Evolutionary conservation across 2,329 filamentous ascomycete species (phyloP).

Genomic region (Pyricularia sp.): DNA sequence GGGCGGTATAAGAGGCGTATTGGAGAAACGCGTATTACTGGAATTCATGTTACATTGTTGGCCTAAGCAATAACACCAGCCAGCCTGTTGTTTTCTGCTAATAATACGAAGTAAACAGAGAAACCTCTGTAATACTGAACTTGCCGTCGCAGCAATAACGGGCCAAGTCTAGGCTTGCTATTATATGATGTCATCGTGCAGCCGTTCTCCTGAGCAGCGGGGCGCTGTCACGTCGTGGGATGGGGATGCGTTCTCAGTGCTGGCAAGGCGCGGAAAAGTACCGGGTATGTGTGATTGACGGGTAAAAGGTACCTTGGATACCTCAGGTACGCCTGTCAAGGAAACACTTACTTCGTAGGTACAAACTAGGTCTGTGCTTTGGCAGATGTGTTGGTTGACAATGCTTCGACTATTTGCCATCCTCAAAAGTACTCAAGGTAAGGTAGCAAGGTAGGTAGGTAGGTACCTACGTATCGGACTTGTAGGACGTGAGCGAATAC

Average conservation of each 20-base stretch:
- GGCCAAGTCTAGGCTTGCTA: neutral
- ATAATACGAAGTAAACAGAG: neutral
- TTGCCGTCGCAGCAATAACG: neutral
- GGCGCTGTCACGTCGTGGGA: neutral
- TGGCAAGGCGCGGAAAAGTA: neutral
- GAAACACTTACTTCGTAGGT: neutral
- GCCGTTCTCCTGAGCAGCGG: neutral
- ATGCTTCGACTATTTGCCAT: no score
- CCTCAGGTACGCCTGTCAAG: neutral
- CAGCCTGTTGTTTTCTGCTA: neutral
- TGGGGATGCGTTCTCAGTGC: neutral
- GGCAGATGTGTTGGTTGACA: no score
- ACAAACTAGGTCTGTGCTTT: neutral
- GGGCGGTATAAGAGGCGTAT: neutral
- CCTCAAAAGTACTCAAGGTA: neutral
- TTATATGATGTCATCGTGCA: neutral
- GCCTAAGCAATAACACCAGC: neutral
- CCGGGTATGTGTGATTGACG: neutral
- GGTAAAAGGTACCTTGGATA: neutral
- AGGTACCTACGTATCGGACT: no score
- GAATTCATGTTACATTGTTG: neutral
- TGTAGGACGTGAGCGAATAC: neutral
- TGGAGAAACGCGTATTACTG: neutral
- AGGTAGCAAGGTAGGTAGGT: no score
- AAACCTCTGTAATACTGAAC: neutral